Evolutionary conservation across 352 stramenopile genomes (phyloP).

Genomic region (Phytophthora pseudosyringae): DNA sequence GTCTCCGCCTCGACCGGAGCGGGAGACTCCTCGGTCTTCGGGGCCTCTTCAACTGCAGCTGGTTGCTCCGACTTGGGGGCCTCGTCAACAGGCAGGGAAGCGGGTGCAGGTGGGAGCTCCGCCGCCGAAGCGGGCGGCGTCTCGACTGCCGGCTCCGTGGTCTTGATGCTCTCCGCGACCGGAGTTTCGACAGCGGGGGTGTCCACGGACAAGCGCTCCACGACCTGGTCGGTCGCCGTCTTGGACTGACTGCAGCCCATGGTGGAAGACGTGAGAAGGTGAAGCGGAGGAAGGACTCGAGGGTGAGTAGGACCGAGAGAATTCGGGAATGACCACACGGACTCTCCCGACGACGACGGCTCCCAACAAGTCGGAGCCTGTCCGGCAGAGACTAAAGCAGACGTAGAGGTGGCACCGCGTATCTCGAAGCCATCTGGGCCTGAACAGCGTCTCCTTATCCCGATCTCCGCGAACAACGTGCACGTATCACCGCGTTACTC

Average conservation of each 20-base stretch:
- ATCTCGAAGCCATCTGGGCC: constrained; percentile 28
- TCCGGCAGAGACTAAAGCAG: constrained; percentile 24
- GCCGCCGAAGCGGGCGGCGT: constrained; percentile 11
- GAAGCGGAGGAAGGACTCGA: constrained; percentile 14
- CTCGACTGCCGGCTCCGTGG: constrained; percentile 3
- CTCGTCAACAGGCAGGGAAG: constrained; percentile 20
- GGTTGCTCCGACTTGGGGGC: constrained; percentile 17
- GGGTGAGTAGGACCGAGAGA: constrained; percentile 25
- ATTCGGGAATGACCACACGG: constrained; percentile 35
- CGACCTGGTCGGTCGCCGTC: constrained; percentile 54
- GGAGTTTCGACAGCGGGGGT: constrained; percentile 19
- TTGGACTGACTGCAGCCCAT: constrained; percentile 78
- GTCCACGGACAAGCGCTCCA: constrained; percentile 32
- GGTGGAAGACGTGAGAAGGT: background rate
- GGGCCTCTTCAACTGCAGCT: constrained; percentile 7
- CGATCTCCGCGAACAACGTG: constrained; percentile 3
- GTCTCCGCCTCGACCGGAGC: background rate
- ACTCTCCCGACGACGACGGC: constrained; percentile 11
- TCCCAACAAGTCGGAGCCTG: constrained; percentile 19
- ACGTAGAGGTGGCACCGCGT: constrained; percentile 23
- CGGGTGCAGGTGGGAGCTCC: constrained; percentile 17
- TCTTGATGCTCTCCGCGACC: constrained; percentile 14
- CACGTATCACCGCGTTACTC: constrained; percentile 26
- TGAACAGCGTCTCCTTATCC: constrained; percentile 5
- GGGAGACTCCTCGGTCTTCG: background rate